Percentiles rank a stretch among this genome's conserved stretches.
These are phyloP conservation scores for Mucor irregularis DNA, from an alignment of 371 early-diverging fungal species.

Conservation along the genomic window DNA sequence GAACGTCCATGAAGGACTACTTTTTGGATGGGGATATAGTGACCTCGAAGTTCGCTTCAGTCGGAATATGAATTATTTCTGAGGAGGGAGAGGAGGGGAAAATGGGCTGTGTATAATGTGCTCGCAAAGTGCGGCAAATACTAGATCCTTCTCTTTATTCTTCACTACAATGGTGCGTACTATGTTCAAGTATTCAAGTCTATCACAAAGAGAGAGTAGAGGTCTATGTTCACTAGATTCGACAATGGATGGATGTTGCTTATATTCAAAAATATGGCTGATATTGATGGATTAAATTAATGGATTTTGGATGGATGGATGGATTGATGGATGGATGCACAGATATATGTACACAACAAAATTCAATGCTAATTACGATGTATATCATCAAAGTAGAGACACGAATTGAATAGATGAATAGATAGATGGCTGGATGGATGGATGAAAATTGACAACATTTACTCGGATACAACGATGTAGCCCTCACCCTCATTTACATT, in stretches of 20 bases:
- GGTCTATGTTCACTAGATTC: background rate
- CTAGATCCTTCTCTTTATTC: constrained; percentile 27
- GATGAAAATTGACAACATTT: background rate
- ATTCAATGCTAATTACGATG: too few relatives aligned
- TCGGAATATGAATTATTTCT: constrained; percentile 7
- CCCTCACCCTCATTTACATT: background rate
- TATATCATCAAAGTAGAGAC: too few relatives aligned
- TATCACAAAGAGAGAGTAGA: constrained; percentile 2
- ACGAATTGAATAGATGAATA: constrained; percentile 13
- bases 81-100: background rate
- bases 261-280: background rate
- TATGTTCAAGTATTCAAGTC: constrained; percentile 1
- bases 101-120: constrained; percentile 2
- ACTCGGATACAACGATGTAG: background rate
- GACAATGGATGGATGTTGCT: constrained; percentile 8
- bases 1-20: too few relatives aligned
- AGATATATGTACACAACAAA: background rate
- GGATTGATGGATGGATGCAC: background rate
- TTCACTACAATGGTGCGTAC: constrained; percentile 30
- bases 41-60: too few relatives aligned
- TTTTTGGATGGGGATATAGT: too few relatives aligned
- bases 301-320: constrained; percentile 2
- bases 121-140: constrained; percentile 2
- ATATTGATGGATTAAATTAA: background rate
- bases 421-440: constrained; percentile 10